Conservation (phyloP, 768 basidiomycete species). For the Pleurotus salmoneostramineus region DNA sequence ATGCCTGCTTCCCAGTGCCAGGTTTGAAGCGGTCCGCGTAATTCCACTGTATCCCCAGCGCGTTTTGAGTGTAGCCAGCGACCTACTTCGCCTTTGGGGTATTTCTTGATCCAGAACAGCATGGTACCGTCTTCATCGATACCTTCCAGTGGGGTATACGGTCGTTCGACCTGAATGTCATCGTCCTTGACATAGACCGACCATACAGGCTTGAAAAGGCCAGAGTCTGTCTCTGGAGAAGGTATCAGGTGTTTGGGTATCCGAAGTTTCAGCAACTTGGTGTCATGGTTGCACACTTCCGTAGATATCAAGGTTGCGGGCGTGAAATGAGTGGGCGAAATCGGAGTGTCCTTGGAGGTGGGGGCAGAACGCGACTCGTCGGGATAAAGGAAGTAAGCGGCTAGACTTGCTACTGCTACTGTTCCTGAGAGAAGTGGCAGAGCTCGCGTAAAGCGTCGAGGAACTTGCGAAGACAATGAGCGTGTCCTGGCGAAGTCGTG, state of each 20-base stretch:
- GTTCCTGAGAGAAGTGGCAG: slow-evolving; percentile 24
- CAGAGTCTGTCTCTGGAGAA: slow-evolving; percentile 11
- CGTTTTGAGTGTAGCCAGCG: slow-evolving; percentile 76
- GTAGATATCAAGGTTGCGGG: slow-evolving; percentile 54
- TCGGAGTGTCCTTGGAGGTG: slow-evolving; percentile 28
- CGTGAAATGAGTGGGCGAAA: slow-evolving; percentile 54
- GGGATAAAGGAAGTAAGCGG: slow-evolving; percentile 50
- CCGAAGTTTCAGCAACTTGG: slow-evolving; percentile 61
- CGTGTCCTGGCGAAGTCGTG: neutral
- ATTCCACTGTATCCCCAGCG: slow-evolving; percentile 64
- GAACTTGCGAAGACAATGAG: neutral
- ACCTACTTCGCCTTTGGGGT: slow-evolving; percentile 75
- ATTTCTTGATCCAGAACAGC: slow-evolving; percentile 79
- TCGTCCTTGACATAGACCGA: slow-evolving; percentile 82
- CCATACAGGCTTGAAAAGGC: slow-evolving; percentile 49
- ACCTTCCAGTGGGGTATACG: slow-evolving; percentile 79
- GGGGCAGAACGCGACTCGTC: slow-evolving; percentile 43
- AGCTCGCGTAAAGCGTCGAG: slow-evolving; percentile 6
- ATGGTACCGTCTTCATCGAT: slow-evolving; percentile 64
- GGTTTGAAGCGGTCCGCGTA: slow-evolving; percentile 73
- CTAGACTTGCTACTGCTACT: slow-evolving; percentile 34
- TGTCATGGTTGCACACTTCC: slow-evolving; percentile 47
- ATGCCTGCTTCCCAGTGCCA: slow-evolving; percentile 50
- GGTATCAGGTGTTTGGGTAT: slow-evolving; percentile 44
- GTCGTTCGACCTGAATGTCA: slow-evolving; percentile 84